Percentiles rank a stretch among this genome's conserved stretches.
These are phyloP conservation scores for Saxophila tyrrhenica DNA, from an alignment of 495 filamentous ascomycete genomes.

Conservation along the genomic window DNA sequence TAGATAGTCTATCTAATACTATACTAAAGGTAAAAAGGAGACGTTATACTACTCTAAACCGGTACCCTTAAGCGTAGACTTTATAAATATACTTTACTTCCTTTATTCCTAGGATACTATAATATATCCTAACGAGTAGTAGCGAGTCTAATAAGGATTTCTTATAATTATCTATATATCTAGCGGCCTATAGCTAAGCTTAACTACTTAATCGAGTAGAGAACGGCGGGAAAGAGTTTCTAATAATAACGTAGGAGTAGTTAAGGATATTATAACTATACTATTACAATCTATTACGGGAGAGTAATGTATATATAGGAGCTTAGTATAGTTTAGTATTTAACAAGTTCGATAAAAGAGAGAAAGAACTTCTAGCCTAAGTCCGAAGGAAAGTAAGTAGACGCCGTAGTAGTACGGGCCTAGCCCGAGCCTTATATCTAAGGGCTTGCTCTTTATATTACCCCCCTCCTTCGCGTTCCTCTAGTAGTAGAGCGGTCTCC, in stretches of 20 bases:
- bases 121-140: neutral
- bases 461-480: too few species aligned
- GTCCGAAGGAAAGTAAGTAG: too few species aligned
- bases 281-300: too few species aligned
- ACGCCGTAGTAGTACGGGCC: too few species aligned
- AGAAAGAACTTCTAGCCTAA: too few species aligned
- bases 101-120: neutral
- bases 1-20: neutral
- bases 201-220: neutral
- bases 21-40: constrained; percentile 2
- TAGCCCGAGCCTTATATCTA: too few species aligned
- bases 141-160: neutral
- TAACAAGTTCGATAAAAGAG: too few species aligned
- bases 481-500: too few species aligned
- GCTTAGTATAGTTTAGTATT: too few species aligned
- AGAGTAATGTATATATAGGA: too few species aligned
- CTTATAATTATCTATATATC: neutral
- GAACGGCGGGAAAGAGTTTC: neutral
- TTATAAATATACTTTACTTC: neutral
- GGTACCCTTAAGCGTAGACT: neutral
- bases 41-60: neutral
- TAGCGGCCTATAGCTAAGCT: neutral
- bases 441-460: too few species aligned
- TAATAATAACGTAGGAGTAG: neutral
- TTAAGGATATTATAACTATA: neutral